These are phyloP conservation scores for Kalanchoe fedtschenkoi DNA, from an alignment of 164 flowering plant species.

Conservation along the genomic window DNA sequence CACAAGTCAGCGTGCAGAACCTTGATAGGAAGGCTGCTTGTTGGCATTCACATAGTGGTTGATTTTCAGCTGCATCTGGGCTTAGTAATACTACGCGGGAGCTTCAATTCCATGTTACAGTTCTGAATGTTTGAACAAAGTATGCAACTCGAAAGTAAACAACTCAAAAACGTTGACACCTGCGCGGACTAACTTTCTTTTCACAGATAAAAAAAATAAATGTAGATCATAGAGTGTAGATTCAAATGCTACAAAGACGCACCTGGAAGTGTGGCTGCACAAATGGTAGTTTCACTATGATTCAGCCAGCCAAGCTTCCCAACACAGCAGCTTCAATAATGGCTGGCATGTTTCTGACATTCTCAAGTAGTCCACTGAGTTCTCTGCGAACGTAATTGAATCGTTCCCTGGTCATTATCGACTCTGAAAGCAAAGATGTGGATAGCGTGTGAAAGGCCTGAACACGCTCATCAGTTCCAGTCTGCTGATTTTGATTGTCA, in stretches of 20 bases:
- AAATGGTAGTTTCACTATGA: background rate
- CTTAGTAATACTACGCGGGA: too few relatives aligned
- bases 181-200: too few relatives aligned
- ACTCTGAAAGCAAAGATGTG: conserved; percentile 35
- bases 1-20: too few relatives aligned
- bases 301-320: background rate
- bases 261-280: background rate
- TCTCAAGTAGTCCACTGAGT: conserved; percentile 15
- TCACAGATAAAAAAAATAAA: too few relatives aligned
- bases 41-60: too few relatives aligned
- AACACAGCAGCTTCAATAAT: conserved; percentile 24
- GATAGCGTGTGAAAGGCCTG: conserved; percentile 40
- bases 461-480: conserved; percentile 26
- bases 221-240: too few relatives aligned
- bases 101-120: too few relatives aligned
- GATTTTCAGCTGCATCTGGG: too few relatives aligned
- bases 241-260: background rate
- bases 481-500: conserved; percentile 18
- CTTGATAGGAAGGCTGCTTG: too few relatives aligned
- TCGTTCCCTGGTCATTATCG: conserved; percentile 40
- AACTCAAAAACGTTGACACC: too few relatives aligned
- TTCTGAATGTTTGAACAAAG: too few relatives aligned
- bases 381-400: conserved; percentile 36
- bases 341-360: conserved; percentile 27
- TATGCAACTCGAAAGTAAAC: too few relatives aligned